These are phyloP conservation scores for Sedum album DNA, from an alignment of 164 flowering plant species.

Conservation along the genomic window DNA sequence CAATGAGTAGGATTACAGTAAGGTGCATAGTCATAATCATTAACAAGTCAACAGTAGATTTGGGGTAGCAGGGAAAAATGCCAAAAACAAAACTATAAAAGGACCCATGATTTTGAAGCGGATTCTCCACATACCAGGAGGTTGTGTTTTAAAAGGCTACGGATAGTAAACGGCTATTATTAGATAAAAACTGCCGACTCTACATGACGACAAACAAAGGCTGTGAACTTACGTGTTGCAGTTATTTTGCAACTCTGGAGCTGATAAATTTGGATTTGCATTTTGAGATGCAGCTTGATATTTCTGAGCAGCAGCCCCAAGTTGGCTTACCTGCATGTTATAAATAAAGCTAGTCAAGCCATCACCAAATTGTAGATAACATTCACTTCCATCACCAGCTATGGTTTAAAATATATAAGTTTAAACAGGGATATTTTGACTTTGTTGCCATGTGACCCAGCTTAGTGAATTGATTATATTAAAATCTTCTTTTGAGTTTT, in stretches of 20 bases:
- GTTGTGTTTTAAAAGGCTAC: neutral
- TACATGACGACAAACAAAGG: neutral
- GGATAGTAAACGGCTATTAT: neutral
- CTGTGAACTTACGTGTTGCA: constrained; percentile 17
- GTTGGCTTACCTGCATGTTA: constrained; percentile 15
- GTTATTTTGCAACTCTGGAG: constrained; percentile 13
- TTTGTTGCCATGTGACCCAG: neutral
- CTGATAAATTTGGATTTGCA: constrained; percentile 11
- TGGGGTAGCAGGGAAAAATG: too few relatives aligned
- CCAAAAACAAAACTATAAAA: too few relatives aligned
- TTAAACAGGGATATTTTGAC: neutral
- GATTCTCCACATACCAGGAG: too few relatives aligned
- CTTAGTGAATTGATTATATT: neutral
- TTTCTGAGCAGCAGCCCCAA: constrained; percentile 21
- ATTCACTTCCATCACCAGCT: neutral
- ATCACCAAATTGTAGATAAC: neutral
- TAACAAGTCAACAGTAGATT: too few relatives aligned
- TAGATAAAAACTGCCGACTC: neutral
- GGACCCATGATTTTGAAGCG: too few relatives aligned
- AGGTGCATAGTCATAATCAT: too few relatives aligned
- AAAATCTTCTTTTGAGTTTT: neutral
- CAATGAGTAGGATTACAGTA: too few relatives aligned
- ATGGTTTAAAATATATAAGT: neutral
- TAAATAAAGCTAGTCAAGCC: neutral
- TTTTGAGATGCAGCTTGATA: constrained; percentile 21